These are phyloP conservation scores for Mortierella sp. DNA, from an alignment of 371 early-diverging fungal genomes.

Conservation along the genomic window DNA sequence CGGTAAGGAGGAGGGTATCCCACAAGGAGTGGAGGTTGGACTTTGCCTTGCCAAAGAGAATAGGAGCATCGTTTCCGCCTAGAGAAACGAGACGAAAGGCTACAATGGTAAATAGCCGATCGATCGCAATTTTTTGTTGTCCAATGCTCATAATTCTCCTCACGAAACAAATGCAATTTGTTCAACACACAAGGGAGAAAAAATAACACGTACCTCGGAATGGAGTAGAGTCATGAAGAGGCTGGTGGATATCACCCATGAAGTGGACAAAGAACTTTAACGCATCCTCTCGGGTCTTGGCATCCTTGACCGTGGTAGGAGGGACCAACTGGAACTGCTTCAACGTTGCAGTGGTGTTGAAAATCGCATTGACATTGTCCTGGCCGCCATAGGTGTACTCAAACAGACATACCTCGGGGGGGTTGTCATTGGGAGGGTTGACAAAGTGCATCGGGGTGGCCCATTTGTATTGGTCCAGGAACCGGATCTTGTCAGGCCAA, in stretches of 20 bases:
- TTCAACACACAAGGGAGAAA: neutral
- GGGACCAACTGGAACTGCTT: slow-evolving; percentile 24
- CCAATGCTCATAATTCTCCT: neutral
- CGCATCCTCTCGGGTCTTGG: slow-evolving; percentile 50
- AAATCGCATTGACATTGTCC: slow-evolving; percentile 51
- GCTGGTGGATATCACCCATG: slow-evolving; percentile 72
- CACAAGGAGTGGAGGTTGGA: slow-evolving; percentile 62
- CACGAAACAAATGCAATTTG: neutral
- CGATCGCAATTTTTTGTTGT: neutral
- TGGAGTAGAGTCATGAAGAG: slow-evolving; percentile 65
- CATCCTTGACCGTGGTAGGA: slow-evolving; percentile 19
- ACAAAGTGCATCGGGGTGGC: slow-evolving; percentile 44
- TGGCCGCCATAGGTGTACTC: slow-evolving; percentile 35
- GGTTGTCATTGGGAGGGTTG: slow-evolving; percentile 50
- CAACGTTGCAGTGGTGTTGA: slow-evolving; percentile 48
- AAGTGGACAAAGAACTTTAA: slow-evolving; percentile 68
- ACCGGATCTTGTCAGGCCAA: slow-evolving; percentile 53
- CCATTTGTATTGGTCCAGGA: slow-evolving; percentile 35
- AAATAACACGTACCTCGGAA: slow-evolving; percentile 35
- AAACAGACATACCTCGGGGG: slow-evolving; percentile 43
- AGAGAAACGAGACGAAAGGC: neutral
- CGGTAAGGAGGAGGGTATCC: slow-evolving; percentile 58
- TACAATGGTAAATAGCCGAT: neutral
- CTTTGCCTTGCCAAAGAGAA: slow-evolving; percentile 47
- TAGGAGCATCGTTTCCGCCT: slow-evolving; percentile 55